phyloP scores from a whole-genome alignment of 768 basidiomycete genomes.

The Roridomyces roridus region DNA sequence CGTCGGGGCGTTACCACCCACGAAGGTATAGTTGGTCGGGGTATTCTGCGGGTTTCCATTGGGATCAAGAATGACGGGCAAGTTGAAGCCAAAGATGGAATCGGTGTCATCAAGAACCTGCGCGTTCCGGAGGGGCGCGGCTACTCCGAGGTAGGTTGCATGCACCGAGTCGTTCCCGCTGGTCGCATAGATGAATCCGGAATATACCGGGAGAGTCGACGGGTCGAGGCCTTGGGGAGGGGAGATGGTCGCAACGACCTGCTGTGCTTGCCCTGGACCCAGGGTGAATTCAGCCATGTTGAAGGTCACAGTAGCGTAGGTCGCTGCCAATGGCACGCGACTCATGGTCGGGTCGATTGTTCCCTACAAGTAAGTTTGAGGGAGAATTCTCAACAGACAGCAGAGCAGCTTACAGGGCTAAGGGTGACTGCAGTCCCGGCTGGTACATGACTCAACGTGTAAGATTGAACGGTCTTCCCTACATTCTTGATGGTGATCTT shows the following conservation, averaged over 20 bases:
- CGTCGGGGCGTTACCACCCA: constrained; percentile 45
- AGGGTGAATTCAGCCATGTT: constrained; percentile 51
- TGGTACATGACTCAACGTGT: constrained; percentile 57
- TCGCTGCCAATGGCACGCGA: constrained; percentile 55
- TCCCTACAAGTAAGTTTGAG: too few relatives aligned
- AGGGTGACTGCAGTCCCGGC: constrained; percentile 54
- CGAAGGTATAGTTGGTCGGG: constrained; percentile 55
- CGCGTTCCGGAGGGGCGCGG: constrained; percentile 47
- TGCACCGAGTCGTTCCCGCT: constrained; percentile 34
- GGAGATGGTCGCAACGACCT: constrained; percentile 50
- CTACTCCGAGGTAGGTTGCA: constrained; percentile 42
- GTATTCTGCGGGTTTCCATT: constrained; percentile 44
- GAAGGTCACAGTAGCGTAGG: constrained; percentile 53
- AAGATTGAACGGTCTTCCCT: constrained; percentile 46
- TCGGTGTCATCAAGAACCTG: constrained; percentile 60
- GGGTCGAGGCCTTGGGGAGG: constrained; percentile 50
- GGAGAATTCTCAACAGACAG: too few relatives aligned
- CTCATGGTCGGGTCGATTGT: too few relatives aligned
- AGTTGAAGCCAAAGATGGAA: constrained; percentile 47
- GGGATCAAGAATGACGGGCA: constrained; percentile 50
- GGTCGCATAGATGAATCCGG: constrained; percentile 45
- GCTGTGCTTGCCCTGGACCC: constrained; percentile 44
- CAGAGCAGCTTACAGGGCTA: too few relatives aligned
- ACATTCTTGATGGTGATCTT: constrained; percentile 60
- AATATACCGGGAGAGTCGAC: constrained; percentile 51